phyloP scores from a whole-genome alignment of 306 rosid species.

The Carpinus viminea region DNA sequence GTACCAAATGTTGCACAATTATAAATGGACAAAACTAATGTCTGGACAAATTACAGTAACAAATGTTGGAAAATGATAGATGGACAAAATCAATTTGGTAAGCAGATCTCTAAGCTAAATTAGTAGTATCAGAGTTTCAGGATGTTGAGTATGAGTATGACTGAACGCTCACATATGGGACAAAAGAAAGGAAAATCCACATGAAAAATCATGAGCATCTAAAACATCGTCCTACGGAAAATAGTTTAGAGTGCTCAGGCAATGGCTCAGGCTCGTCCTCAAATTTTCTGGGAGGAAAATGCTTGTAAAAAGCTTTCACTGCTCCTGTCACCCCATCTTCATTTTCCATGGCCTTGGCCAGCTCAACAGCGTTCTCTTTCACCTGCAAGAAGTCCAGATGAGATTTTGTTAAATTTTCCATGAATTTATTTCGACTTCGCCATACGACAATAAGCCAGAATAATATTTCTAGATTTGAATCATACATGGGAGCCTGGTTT shows the following conservation, averaged over 20 bases:
- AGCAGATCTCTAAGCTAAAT: too few relatives aligned
- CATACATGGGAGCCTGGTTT: not conserved
- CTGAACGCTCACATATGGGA: not conserved
- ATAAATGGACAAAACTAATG: too few relatives aligned
- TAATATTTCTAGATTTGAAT: not conserved
- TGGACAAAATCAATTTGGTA: too few relatives aligned
- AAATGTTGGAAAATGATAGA: too few relatives aligned
- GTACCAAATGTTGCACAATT: too few relatives aligned
- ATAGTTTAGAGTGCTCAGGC: conserved; percentile 2
- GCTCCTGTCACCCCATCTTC: conserved; percentile 86
- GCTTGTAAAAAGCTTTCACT: conserved; percentile 78
- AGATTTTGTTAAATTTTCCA: not conserved
- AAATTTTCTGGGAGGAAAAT: conserved; percentile 35
- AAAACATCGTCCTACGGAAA: conserved; percentile 49
- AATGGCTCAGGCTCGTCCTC: conserved; percentile 2
- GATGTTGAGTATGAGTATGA: not conserved
- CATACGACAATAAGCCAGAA: not conserved
- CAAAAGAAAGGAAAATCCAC: not conserved
- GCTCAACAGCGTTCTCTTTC: conserved; percentile 55
- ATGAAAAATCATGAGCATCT: conserved; percentile 31
- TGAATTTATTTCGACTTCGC: not conserved
- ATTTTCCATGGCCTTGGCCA: conserved; percentile 70
- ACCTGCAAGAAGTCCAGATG: conserved; percentile 52
- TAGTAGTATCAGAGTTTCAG: not conserved
- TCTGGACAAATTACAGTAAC: too few relatives aligned